phyloP scores from a whole-genome alignment of 78 protist genomes.

The Protostelium mycophagum region DNA sequence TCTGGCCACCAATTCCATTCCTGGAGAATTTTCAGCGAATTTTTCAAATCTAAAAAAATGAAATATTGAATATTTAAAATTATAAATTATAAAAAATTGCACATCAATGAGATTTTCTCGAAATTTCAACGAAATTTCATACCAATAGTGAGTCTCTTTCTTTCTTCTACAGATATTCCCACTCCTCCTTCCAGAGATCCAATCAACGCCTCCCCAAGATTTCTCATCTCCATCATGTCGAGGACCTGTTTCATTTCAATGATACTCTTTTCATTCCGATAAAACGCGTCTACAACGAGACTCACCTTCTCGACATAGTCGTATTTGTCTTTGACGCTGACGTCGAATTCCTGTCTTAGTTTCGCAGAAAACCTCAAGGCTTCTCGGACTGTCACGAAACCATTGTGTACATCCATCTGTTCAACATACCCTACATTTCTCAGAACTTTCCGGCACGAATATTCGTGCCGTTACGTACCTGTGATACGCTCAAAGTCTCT shows the following conservation, averaged over 20 bases:
- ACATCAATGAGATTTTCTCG: too few species aligned
- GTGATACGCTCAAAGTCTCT: conserved; percentile 57
- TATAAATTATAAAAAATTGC: too few species aligned
- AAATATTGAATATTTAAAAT: too few species aligned
- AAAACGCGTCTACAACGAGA: too few species aligned
- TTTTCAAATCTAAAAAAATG: too few species aligned
- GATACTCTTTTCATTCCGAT: background rate
- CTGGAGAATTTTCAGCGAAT: too few species aligned
- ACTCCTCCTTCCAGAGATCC: conserved; percentile 41
- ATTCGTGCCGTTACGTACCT: conserved; percentile 8
- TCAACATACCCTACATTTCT: conserved; percentile 29
- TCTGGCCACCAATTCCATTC: background rate
- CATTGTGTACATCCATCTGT: conserved; percentile 55
- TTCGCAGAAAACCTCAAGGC: conserved; percentile 44
- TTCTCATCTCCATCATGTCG: conserved; percentile 53
- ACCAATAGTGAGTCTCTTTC: conserved; percentile 49
- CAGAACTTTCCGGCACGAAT: background rate
- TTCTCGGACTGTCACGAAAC: conserved; percentile 46
- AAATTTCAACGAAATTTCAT: too few species aligned
- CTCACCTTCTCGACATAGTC: conserved; percentile 23
- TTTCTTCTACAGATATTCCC: conserved; percentile 46
- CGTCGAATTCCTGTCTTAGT: conserved; percentile 17
- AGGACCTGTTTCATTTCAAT: conserved; percentile 28
- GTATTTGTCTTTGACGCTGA: conserved; percentile 21
- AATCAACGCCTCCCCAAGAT: conserved; percentile 48